Percentiles rank a stretch among this genome's conserved stretches.
Evolutionary conservation across 139 green algal species (phyloP).

Genomic region (Diplosphaera chodatii): DNA sequence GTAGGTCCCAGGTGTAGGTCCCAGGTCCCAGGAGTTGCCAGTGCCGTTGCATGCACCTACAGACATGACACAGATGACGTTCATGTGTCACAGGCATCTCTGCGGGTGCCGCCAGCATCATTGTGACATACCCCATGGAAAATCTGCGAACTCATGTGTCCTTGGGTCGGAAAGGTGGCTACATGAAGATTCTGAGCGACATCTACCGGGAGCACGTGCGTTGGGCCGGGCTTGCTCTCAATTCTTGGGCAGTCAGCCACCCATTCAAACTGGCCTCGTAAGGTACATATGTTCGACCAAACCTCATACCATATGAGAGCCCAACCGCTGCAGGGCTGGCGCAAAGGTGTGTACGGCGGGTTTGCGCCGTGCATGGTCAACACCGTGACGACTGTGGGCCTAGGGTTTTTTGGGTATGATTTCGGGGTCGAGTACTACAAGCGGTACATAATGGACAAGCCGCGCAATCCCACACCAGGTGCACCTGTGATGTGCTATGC

Average conservation of each 20-base stretch:
- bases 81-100: no score
- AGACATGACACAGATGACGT: no score
- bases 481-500: no score
- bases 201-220: slow-evolving; percentile 5
- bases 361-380: slow-evolving; percentile 4
- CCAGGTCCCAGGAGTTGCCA: slow-evolving; percentile 3
- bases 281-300: no score
- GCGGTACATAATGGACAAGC: background rate
- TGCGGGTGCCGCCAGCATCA: background rate
- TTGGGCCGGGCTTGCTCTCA: no score
- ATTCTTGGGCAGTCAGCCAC: no score
- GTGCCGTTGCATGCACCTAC: no score
- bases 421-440: background rate
- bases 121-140: slow-evolving; percentile 13
- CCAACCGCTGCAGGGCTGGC: background rate
- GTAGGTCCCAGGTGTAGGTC: no score
- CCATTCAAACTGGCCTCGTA: no score
- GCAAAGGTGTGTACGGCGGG: slow-evolving; percentile 14
- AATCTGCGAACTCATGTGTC: slow-evolving; percentile 9
- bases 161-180: background rate
- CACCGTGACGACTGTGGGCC: background rate
- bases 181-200: background rate
- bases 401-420: slow-evolving; percentile 26
- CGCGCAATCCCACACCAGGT: no score
- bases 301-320: no score